Percentiles rank a stretch among this genome's conserved stretches.
Conservation (phyloP, 305 asterid genomes). For the Solanum hybrid region DNA sequence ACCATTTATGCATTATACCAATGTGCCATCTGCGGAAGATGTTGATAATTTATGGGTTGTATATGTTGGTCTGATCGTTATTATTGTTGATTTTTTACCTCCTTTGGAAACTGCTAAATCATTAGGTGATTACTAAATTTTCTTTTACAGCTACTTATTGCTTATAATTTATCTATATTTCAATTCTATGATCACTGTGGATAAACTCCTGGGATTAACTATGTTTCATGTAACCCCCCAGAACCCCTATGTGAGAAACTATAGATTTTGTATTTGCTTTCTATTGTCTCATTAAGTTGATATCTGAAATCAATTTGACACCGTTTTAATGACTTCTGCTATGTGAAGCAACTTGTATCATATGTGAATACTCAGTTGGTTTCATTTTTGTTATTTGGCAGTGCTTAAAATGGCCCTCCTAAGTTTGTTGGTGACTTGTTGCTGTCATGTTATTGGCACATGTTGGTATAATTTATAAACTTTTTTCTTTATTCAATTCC, state of each 20-base stretch:
- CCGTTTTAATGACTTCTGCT: background rate
- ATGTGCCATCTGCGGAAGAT: too few relatives aligned
- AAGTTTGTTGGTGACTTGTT: background rate
- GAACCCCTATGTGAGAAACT: background rate
- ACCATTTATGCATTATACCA: too few relatives aligned
- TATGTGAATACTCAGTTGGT: background rate
- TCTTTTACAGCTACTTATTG: background rate
- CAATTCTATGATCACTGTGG: background rate
- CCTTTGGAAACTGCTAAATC: background rate
- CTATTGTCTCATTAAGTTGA: background rate
- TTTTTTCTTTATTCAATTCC: too few relatives aligned
- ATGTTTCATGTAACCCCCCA: background rate
- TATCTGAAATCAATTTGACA: too few relatives aligned
- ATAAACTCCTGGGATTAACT: background rate
- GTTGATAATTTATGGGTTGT: background rate
- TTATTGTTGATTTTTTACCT: background rate
- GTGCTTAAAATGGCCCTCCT: background rate
- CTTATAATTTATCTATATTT: background rate
- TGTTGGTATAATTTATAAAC: background rate
- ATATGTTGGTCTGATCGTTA: background rate
- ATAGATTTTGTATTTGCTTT: background rate
- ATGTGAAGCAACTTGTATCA: background rate
- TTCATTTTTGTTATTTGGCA: background rate
- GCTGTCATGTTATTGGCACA: background rate
- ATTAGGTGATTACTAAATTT: background rate